phyloP scores from a whole-genome alignment of 2,329 filamentous ascomycete genomes.

The Thielaviopsis euricoi region DNA sequence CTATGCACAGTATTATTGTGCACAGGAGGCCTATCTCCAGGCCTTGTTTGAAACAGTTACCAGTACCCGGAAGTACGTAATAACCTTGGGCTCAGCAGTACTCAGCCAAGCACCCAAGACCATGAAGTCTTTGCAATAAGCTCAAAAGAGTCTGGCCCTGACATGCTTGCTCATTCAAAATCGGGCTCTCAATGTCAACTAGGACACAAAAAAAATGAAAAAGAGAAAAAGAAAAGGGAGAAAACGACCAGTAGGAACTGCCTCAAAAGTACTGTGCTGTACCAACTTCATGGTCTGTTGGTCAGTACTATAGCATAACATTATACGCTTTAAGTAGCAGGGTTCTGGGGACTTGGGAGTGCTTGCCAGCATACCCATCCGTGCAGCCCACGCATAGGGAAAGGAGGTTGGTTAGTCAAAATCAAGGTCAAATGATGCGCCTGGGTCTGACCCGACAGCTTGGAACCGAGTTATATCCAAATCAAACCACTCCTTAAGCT shows the following conservation, averaged over 20 bases:
- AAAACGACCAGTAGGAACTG: too few relatives aligned
- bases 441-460: not conserved
- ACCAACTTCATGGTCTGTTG: too few relatives aligned
- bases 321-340: not conserved
- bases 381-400: not conserved
- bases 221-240: not conserved
- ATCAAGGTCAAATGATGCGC: not conserved
- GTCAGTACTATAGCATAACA: too few relatives aligned
- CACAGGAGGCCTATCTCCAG: not conserved
- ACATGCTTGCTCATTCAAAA: too few relatives aligned
- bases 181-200: too few relatives aligned
- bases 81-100: too few relatives aligned
- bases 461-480: conserved; percentile 1
- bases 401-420: not conserved
- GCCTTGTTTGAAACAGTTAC: not conserved
- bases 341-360: not conserved
- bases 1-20: not conserved
- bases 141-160: too few relatives aligned
- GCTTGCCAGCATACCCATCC: not conserved
- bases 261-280: too few relatives aligned
- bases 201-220: not conserved
- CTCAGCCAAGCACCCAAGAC: too few relatives aligned
- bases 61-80: too few relatives aligned
- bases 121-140: too few relatives aligned
- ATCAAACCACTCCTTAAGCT: not conserved